Conservation (phyloP, 2,329 filamentous ascomycete genomes). For the Neodidymelliopsis sp. region DNA sequence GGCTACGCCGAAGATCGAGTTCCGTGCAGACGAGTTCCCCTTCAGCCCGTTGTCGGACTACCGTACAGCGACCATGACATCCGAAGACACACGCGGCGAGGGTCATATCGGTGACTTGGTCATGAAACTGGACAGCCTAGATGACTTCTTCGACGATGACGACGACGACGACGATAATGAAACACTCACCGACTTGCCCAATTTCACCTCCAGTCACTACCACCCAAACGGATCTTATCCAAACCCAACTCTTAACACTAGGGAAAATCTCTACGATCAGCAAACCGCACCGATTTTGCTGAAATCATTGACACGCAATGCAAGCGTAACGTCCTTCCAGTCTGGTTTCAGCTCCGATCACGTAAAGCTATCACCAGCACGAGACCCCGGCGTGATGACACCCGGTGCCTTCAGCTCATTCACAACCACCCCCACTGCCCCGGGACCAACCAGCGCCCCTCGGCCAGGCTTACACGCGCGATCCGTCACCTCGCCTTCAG, state of each 20-base stretch:
- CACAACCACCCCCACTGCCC: constrained; percentile 30
- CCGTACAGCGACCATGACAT: constrained; percentile 90
- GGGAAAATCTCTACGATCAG: constrained; percentile 88
- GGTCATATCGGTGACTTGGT: constrained; percentile 84
- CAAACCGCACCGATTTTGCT: constrained; percentile 90
- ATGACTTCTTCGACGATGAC: constrained; percentile 63
- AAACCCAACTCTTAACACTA: constrained; percentile 54
- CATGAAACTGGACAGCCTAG: constrained; percentile 62
- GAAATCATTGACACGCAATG: constrained; percentile 76
- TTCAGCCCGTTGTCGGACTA: constrained; percentile 74
- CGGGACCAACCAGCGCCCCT: constrained; percentile 23
- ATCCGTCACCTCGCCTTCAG: constrained; percentile 82
- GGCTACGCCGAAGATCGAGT: constrained; percentile 86
- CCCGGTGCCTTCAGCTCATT: constrained; percentile 63
- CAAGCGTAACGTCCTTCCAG: constrained; percentile 79
- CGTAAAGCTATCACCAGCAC: constrained; percentile 64
- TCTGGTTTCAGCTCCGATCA: constrained; percentile 78
- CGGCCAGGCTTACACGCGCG: constrained; percentile 78
- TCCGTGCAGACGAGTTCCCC: constrained; percentile 87
- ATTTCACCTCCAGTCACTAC: constrained; percentile 43
- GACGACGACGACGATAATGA: constrained; percentile 50
- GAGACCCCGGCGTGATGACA: constrained; percentile 61
- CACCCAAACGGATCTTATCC: constrained; percentile 37
- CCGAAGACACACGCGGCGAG: constrained; percentile 77
- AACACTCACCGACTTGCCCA: constrained; percentile 42